Base-by-base conservation (phyloP, 306 rosid genomes). In the Glycine latifolia region DNA sequence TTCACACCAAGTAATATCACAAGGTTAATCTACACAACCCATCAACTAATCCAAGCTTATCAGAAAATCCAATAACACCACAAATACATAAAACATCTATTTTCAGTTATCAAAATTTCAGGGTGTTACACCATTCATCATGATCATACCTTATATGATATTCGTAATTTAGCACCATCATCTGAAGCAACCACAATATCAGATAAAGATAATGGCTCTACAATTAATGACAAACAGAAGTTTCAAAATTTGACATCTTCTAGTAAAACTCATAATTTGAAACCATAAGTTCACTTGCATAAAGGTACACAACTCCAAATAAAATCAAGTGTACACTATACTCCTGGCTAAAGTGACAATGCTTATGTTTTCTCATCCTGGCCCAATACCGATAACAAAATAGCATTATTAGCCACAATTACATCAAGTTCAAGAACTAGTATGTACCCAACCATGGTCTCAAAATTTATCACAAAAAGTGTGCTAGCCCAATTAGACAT, bases 181-280 rank as follows among this genome's bases (percentile, higher is more conserved):
- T 86, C 85, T 20, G 90, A 83, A 83, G 86, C 73, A 67, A 80
- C 78, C 73, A 75, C 71, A 55, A 84, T 62, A 79, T 87, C 91
- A 82, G 91, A 82, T 58, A 74, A 68, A n/a, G 92, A 86, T 82
- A 90, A 79, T 13, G 91, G 92, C 88, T 79, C 94, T 92, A 83
- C 86, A 86, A 33, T 26, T 62, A 62, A 58, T 26, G 41, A 78
- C 50, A 43, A 43, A 79, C 16, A 81, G 73, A 3, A 58, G 63
- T 46, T 41, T 53, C 16, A 26, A 67, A 52, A 13, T 69, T 15
- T 26, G 65, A 47, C 8, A 53, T 63, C 48, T 74, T 50, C 61
- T 26, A 50, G 14, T 52, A 75, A 66, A 81, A 78, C 85, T 78
- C 37, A 2, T 70, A 41, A 35, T 35, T 35, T 35, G 39, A 35